These are phyloP conservation scores for Catenaria anguillulae DNA, from an alignment of 371 early-diverging fungal species.

Conservation along the genomic window DNA sequence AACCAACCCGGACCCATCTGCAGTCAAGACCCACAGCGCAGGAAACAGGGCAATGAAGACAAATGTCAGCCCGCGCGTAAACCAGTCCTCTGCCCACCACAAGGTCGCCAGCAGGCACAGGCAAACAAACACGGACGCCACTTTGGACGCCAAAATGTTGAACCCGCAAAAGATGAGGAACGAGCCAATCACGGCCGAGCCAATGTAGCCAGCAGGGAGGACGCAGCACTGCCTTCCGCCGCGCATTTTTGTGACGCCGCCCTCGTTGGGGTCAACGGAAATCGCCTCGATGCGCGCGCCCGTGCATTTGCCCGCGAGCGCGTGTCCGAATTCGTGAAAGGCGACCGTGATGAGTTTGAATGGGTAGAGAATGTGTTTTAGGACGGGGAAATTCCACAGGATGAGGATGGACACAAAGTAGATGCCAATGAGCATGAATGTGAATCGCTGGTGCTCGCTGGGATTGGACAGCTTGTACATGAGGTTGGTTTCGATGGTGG, in stretches of 20 bases:
- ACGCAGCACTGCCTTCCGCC: slow-evolving; percentile 27
- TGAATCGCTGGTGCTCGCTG: slow-evolving; percentile 45
- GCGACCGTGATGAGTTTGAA: slow-evolving; percentile 53
- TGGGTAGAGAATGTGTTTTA: slow-evolving; percentile 70
- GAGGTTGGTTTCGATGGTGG: background rate
- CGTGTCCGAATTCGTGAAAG: slow-evolving; percentile 70
- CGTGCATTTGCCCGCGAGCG: slow-evolving; percentile 61
- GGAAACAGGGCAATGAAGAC: slow-evolving; percentile 65
- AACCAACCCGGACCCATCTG: slow-evolving; percentile 46
- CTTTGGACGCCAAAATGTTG: slow-evolving; percentile 65
- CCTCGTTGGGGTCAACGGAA: slow-evolving; percentile 79
- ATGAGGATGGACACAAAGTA: slow-evolving; percentile 53
- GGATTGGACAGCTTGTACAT: slow-evolving; percentile 19
- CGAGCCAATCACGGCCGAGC: slow-evolving; percentile 65
- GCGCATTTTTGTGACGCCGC: slow-evolving; percentile 73
- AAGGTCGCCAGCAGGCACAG: slow-evolving; percentile 55
- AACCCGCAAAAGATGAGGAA: slow-evolving; percentile 83
- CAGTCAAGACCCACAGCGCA: slow-evolving; percentile 66
- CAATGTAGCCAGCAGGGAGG: slow-evolving; percentile 38
- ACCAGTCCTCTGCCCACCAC: slow-evolving; percentile 76
- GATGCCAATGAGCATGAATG: slow-evolving; percentile 50
- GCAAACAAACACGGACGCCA: slow-evolving; percentile 62
- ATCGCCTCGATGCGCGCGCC: slow-evolving; percentile 84
- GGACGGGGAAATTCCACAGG: slow-evolving; percentile 72
- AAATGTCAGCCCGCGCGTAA: slow-evolving; percentile 63